phyloP scores from a whole-genome alignment of 495 filamentous ascomycete species.

The Evansstolkia leycettana region DNA sequence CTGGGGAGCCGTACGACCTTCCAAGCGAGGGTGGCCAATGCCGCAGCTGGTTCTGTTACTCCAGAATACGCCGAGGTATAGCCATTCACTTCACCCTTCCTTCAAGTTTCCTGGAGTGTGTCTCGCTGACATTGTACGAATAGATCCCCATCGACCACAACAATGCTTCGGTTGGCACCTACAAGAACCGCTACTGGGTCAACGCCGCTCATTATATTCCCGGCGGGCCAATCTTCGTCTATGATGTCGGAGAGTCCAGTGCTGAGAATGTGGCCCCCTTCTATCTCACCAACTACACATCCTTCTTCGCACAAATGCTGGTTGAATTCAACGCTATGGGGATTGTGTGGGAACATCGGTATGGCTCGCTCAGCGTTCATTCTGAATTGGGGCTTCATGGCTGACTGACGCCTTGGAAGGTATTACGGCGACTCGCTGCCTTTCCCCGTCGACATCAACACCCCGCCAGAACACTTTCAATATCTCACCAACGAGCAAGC shows the following conservation, averaged over 20 bases:
- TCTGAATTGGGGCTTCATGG: too few species aligned
- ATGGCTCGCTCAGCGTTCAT: too few species aligned
- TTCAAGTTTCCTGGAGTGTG: neutral
- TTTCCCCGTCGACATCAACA: slow-evolving; percentile 28
- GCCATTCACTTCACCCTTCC: neutral
- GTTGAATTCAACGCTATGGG: slow-evolving; percentile 38
- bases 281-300: slow-evolving; percentile 24
- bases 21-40: slow-evolving; percentile 1
- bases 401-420: too few species aligned
- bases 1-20: neutral
- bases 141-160: slow-evolving; percentile 37
- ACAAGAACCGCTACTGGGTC: slow-evolving; percentile 45
- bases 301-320: slow-evolving; percentile 31
- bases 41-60: neutral
- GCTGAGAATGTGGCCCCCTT: slow-evolving; percentile 15
- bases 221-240: slow-evolving; percentile 42
- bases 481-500: slow-evolving; percentile 40
- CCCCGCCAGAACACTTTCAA: slow-evolving; percentile 33
- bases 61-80: slow-evolving; percentile 1
- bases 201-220: slow-evolving; percentile 31
- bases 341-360: slow-evolving; percentile 49
- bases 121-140: slow-evolving; percentile 3
- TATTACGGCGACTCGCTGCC: slow-evolving; percentile 43
- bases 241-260: slow-evolving; percentile 36
- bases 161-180: slow-evolving; percentile 28